Evolutionary conservation across 176 grass and related monocot genomes (phyloP).

Genomic region (Carex scoparia): DNA sequence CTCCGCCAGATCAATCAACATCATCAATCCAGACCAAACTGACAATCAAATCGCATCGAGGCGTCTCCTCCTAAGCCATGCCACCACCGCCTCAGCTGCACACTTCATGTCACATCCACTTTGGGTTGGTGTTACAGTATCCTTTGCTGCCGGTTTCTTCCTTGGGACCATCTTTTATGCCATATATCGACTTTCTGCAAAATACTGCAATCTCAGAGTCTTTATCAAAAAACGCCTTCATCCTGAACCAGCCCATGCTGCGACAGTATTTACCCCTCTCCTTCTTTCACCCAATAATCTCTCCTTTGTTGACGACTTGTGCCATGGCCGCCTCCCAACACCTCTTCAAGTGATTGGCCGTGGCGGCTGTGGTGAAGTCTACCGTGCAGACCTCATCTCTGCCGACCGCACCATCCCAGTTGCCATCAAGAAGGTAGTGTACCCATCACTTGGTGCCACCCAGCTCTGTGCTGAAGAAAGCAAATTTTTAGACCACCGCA

Average conservation of each 20-base stretch:
- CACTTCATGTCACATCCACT: conserved; percentile 13
- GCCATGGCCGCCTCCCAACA: not conserved
- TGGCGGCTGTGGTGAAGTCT: conserved; percentile 86
- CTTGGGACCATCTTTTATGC: not conserved
- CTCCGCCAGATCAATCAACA: not conserved
- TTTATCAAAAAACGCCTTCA: not conserved
- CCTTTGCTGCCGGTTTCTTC: not conserved
- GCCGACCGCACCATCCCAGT: conserved; percentile 22
- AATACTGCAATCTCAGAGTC: not conserved
- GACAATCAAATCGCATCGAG: not conserved
- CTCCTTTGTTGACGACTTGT: conserved; percentile 5
- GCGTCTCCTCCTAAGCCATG: not conserved
- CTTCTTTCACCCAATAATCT: conserved; percentile 1
- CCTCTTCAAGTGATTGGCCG: conserved; percentile 54
- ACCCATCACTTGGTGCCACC: not conserved
- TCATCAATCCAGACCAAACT: not conserved
- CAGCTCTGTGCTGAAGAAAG: not conserved
- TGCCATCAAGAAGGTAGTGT: conserved; percentile 76
- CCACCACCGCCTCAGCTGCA: not conserved
- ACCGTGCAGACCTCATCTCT: conserved; percentile 45
- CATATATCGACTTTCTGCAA: not conserved
- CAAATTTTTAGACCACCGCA: conserved; percentile 58
- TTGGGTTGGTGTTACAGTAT: not conserved
- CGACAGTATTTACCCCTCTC: not conserved
- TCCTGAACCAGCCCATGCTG: not conserved